Percentiles rank a stretch among this genome's conserved stretches.
phyloP scores from a whole-genome alignment of 2,329 filamentous ascomycete genomes.

The Botrytis elliptica region DNA sequence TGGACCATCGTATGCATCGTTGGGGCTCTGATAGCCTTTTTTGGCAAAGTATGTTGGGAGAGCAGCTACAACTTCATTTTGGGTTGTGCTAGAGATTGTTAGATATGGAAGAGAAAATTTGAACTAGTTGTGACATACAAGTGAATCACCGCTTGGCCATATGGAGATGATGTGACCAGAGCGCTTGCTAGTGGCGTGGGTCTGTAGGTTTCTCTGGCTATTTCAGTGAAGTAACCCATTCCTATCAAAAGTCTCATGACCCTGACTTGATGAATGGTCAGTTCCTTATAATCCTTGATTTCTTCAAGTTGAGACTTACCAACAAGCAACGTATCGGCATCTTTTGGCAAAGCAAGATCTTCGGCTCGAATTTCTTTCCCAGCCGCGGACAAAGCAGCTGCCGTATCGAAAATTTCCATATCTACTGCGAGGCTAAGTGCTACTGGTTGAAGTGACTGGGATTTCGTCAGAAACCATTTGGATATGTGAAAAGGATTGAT shows the following conservation, averaged over 20 bases:
- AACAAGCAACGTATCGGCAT: conserved; percentile 12
- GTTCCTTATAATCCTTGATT: background rate
- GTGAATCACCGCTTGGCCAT: background rate
- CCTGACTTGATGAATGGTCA: background rate
- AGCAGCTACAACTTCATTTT: conserved; percentile 19
- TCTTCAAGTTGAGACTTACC: background rate
- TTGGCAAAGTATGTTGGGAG: conserved; percentile 23
- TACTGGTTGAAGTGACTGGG: background rate
- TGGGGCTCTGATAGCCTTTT: conserved; percentile 21
- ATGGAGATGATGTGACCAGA: conserved; percentile 16
- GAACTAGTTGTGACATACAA: background rate
- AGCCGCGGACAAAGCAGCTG: background rate
- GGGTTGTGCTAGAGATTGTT: conserved; percentile 10
- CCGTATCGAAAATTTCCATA: conserved; percentile 17
- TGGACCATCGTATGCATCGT: conserved; percentile 24
- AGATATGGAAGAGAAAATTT: background rate
- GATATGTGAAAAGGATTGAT: background rate
- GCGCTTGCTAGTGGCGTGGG: conserved; percentile 13
- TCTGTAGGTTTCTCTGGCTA: conserved; percentile 10
- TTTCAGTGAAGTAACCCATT: conserved; percentile 22
- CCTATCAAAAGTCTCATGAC: conserved; percentile 24
- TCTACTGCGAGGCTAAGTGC: conserved; percentile 6
- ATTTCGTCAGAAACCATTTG: background rate
- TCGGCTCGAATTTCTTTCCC: conserved; percentile 12
- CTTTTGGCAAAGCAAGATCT: background rate